Percentiles rank a stretch among this genome's conserved stretches.
phyloP scores from a whole-genome alignment of 192 early-diverging fungal genomes.

The Podila clonocystis region DNA sequence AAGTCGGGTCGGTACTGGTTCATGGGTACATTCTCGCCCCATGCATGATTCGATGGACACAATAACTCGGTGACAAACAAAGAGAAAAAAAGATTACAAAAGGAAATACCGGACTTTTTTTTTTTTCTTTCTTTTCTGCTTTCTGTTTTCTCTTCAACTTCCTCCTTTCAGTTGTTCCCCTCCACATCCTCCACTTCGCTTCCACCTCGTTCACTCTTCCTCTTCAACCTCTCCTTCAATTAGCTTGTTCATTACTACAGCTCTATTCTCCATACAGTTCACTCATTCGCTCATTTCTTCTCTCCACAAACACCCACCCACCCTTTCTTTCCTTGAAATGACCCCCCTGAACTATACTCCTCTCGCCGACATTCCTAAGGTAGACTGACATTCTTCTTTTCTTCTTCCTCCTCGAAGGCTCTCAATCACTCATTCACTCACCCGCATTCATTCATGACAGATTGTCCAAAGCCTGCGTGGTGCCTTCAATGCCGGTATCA shows the following conservation, averaged over 20 bases:
- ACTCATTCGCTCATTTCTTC: not conserved
- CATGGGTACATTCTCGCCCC: not conserved
- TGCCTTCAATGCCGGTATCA: conserved; percentile 49
- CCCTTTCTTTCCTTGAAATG: conserved; percentile 14
- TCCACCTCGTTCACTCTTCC: not conserved
- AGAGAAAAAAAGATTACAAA: conserved; percentile 8
- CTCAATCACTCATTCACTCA: not conserved
- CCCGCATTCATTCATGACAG: conserved; percentile 8
- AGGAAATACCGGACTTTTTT: not conserved
- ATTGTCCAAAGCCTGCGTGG: conserved; percentile 52
- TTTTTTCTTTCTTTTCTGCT: not conserved
- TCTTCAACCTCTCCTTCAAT: not conserved
- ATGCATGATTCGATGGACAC: not conserved
- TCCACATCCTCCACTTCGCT: not conserved
- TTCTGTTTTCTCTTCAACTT: not conserved
- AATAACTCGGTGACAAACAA: not conserved
- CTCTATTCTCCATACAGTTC: conserved; percentile 4
- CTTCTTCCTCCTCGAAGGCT: not conserved
- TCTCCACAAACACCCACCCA: not conserved
- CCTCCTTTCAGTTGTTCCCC: conserved; percentile 1
- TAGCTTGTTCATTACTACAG: conserved; percentile 31
- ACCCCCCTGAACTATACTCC: conserved; percentile 34
- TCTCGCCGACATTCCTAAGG: conserved; percentile 42
- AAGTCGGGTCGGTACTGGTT: not conserved
- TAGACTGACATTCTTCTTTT: not conserved